Evolutionary conservation across 2,329 filamentous ascomycete species (phyloP).

Genomic region (Aspergillus puulaauensis): DNA sequence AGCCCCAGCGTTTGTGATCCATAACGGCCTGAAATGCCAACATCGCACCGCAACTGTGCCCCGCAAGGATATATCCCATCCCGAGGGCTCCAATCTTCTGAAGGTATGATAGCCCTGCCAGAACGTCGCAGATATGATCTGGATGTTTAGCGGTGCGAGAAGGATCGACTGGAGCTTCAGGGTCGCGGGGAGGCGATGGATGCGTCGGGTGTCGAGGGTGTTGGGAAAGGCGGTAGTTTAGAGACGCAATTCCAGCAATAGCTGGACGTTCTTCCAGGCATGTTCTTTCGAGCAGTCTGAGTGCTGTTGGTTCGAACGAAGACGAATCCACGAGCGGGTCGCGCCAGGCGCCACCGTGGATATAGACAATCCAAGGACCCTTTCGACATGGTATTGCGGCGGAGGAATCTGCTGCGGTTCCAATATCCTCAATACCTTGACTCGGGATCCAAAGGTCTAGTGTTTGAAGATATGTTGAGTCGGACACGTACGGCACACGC

Average conservation of each 20-base stretch:
- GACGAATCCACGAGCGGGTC: conserved; percentile 41
- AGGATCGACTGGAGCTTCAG: conserved; percentile 19
- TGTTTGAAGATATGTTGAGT: no score
- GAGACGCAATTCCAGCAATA: no score
- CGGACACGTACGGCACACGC: no score
- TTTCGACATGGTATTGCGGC: no score
- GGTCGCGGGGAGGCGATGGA: conserved; percentile 39
- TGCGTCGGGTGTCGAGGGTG: conserved; percentile 30
- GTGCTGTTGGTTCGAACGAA: conserved; percentile 35
- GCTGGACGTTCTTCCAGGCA: no score
- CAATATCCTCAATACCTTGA: no score
- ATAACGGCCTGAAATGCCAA: conserved; percentile 47
- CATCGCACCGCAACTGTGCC: conserved; percentile 49
- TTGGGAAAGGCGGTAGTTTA: neutral
- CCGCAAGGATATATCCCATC: conserved; percentile 43
- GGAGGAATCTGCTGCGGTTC: no score
- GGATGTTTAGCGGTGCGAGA: conserved; percentile 43
- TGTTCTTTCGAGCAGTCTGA: conserved; percentile 13
- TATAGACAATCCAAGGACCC: conserved; percentile 9
- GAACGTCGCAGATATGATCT: conserved; percentile 45
- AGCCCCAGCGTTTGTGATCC: conserved; percentile 3
- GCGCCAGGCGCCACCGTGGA: conserved; percentile 52
- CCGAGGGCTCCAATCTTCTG: conserved; percentile 41
- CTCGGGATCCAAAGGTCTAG: no score
- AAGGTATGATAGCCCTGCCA: conserved; percentile 39